phyloP scores from a whole-genome alignment of 805 yeast species.

The Teunomyces barrocoloradensis region DNA sequence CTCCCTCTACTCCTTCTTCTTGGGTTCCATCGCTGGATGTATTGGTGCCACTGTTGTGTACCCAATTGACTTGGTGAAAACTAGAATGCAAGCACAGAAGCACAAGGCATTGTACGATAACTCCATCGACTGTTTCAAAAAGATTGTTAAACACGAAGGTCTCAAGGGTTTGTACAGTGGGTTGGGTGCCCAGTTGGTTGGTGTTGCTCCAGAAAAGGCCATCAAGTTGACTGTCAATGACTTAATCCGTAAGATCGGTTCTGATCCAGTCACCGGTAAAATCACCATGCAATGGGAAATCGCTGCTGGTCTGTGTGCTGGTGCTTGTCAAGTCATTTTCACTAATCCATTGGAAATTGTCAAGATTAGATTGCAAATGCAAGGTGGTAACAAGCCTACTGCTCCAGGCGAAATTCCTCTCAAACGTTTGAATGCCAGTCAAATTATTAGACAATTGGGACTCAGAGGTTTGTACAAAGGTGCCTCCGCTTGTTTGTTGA shows the following conservation, averaged over 20 bases:
- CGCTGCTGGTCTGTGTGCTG: conserved; percentile 89
- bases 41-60: conserved; percentile 97
- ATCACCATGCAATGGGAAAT: conserved; percentile 64
- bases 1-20: conserved; percentile 78
- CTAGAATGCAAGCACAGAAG: conserved; percentile 96
- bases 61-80: conserved; percentile 93
- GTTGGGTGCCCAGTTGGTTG: conserved; percentile 87
- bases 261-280: conserved; percentile 33
- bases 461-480: conserved; percentile 87
- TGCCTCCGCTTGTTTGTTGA: conserved; percentile 81
- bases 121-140: conserved; percentile 81
- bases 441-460: conserved; percentile 77
- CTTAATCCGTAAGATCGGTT: conserved; percentile 69
- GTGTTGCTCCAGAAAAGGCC: conserved; percentile 98
- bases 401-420: conserved; percentile 40
- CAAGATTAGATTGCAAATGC: conserved; percentile 91
- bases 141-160: conserved; percentile 77
- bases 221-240: conserved; percentile 94
- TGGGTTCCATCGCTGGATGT: conserved; percentile 96
- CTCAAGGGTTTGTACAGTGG: conserved; percentile 87
- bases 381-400: conserved; percentile 59
- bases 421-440: conserved; percentile 54
- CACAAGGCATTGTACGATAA: conserved; percentile 67
- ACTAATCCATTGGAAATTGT: conserved; percentile 96
- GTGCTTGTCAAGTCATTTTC: conserved; percentile 93